Conservation (phyloP, 2,329 filamentous ascomycete species). For the Pyricularia pennisetigena region DNA sequence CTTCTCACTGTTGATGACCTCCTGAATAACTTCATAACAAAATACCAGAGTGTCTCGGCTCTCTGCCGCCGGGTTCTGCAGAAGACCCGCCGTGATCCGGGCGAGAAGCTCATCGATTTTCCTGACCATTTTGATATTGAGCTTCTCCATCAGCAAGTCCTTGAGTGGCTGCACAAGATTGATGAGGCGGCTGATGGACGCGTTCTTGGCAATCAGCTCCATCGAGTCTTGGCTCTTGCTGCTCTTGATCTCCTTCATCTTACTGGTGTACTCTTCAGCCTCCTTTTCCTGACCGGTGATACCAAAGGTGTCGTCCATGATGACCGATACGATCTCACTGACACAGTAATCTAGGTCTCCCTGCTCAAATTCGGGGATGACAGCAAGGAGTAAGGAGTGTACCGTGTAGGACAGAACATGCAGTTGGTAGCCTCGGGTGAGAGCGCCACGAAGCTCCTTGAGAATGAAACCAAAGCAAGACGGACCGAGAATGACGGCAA, state of each 20-base stretch:
- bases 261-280: slow-evolving; percentile 85
- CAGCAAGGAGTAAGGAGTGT: slow-evolving; percentile 76
- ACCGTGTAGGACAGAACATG: slow-evolving; percentile 94
- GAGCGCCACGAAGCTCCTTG: slow-evolving; percentile 74
- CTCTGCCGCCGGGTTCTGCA: slow-evolving; percentile 71
- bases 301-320: slow-evolving; percentile 98
- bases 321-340: slow-evolving; percentile 63
- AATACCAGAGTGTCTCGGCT: slow-evolving; percentile 82
- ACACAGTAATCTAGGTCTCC: slow-evolving; percentile 89
- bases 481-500: slow-evolving; percentile 70
- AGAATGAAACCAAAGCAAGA: slow-evolving; percentile 86
- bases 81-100: slow-evolving; percentile 71
- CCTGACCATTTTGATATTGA: slow-evolving; percentile 71
- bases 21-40: slow-evolving; percentile 88
- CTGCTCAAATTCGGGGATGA: slow-evolving; percentile 61
- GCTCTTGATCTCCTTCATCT: slow-evolving; percentile 96
- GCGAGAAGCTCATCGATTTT: slow-evolving; percentile 87
- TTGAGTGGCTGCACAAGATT: slow-evolving; percentile 71
- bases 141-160: slow-evolving; percentile 68
- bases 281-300: slow-evolving; percentile 91
- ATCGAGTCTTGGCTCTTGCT: slow-evolving; percentile 98
- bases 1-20: slow-evolving; percentile 61
- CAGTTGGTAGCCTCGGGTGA: slow-evolving; percentile 81
- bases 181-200: slow-evolving; percentile 64
- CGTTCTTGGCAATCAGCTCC: slow-evolving; percentile 78